phyloP scores from a whole-genome alignment of 805 yeast genomes.

The Ogataea wickerhamii region DNA sequence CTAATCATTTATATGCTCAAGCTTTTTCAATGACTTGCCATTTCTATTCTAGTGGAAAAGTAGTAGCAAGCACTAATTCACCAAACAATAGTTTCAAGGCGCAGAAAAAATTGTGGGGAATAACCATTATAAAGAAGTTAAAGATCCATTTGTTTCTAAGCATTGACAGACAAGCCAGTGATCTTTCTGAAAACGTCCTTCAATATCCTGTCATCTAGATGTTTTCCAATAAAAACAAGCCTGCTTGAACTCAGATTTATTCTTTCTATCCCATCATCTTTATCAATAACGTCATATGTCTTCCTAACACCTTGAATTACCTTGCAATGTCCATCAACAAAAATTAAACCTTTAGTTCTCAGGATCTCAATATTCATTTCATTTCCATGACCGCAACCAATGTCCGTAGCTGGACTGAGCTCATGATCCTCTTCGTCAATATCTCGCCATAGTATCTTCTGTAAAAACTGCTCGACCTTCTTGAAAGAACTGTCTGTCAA shows the following conservation, averaged over 20 bases:
- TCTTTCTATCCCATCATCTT: slow-evolving; percentile 14
- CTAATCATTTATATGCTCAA: no score
- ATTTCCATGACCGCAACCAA: background rate
- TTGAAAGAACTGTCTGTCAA: slow-evolving; percentile 38
- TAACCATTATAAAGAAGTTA: no score
- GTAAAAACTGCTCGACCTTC: slow-evolving; percentile 60
- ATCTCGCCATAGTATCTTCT: slow-evolving; percentile 70
- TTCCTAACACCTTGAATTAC: slow-evolving; percentile 92
- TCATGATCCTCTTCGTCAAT: slow-evolving; percentile 24
- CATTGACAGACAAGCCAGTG: no score
- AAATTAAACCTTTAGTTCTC: slow-evolving; percentile 73
- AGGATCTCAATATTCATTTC: slow-evolving; percentile 57
- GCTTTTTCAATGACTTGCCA: no score
- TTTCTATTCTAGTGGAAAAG: no score
- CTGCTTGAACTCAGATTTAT: slow-evolving; percentile 16
- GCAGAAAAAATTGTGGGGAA: no score
- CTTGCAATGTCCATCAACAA: slow-evolving; percentile 39
- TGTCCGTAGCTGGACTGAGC: background rate
- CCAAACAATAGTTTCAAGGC: no score
- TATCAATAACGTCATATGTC: slow-evolving; percentile 74
- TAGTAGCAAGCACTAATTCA: no score
- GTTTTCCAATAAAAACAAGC: slow-evolving; percentile 33
- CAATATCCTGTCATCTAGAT: slow-evolving; percentile 16
- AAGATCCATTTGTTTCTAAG: no score
- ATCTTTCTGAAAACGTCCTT: no score